These are phyloP conservation scores for Penicillium cataractarum DNA, from an alignment of 495 filamentous ascomycete genomes.

Conservation along the genomic window DNA sequence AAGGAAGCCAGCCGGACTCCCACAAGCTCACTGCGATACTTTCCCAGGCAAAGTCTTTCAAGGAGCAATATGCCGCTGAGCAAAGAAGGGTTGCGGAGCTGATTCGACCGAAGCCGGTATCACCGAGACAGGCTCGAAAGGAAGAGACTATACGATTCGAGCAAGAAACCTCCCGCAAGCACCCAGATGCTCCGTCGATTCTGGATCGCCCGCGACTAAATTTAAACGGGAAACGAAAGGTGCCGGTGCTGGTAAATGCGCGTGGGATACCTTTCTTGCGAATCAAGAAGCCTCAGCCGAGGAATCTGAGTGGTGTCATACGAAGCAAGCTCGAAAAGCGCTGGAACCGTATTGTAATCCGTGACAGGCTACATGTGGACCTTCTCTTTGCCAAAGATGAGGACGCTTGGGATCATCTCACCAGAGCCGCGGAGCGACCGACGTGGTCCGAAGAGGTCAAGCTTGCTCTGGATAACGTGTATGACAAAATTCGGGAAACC, in stretches of 20 bases:
- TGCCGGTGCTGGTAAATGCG: slow-evolving; percentile 63
- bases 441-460: slow-evolving; percentile 32
- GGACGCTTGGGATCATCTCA: slow-evolving; percentile 59
- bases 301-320: slow-evolving; percentile 58
- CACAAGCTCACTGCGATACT: slow-evolving; percentile 31
- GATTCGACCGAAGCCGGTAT: slow-evolving; percentile 24
- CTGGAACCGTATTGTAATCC: slow-evolving; percentile 36
- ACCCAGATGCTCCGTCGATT: slow-evolving; percentile 45
- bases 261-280: slow-evolving; percentile 70
- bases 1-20: slow-evolving; percentile 31
- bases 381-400: slow-evolving; percentile 54
- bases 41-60: slow-evolving; percentile 20
- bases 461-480: slow-evolving; percentile 22
- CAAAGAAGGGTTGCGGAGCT: slow-evolving; percentile 23
- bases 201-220: slow-evolving; percentile 50
- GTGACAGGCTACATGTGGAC: slow-evolving; percentile 36
- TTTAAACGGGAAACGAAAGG: slow-evolving; percentile 54
- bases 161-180: slow-evolving; percentile 32
- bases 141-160: slow-evolving; percentile 32
- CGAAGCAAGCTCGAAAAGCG: slow-evolving; percentile 52
- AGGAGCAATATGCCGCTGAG: slow-evolving; percentile 21
- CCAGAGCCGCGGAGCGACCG: slow-evolving; percentile 26
- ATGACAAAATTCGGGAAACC: slow-evolving; percentile 23
- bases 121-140: slow-evolving; percentile 31
- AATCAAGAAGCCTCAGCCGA: slow-evolving; percentile 69